Conservation (phyloP, 441 rosid species). For the Breynia disticha region DNA sequence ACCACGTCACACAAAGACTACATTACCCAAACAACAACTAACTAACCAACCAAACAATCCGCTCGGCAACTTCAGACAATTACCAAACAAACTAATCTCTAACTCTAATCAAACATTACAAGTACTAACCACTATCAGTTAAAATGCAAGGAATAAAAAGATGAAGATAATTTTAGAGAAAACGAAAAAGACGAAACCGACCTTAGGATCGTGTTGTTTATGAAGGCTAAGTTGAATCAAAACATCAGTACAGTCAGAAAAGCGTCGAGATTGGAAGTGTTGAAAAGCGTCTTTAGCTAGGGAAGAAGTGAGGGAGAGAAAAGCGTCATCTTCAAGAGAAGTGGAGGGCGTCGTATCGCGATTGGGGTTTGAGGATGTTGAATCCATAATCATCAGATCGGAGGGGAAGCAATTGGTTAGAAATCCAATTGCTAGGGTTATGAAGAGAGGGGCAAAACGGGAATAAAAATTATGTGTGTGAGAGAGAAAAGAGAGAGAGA, state of each 20-base stretch:
- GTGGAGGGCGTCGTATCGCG: conserved; percentile 24
- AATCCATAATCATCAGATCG: conserved; percentile 25
- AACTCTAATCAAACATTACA: too few relatives aligned
- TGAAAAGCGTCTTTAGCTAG: conserved; percentile 70
- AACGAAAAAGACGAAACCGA: conserved; percentile 6
- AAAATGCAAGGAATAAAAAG: not conserved
- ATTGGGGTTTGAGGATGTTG: conserved; percentile 29
- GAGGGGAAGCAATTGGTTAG: not conserved
- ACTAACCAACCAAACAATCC: too few relatives aligned
- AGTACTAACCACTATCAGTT: not conserved
- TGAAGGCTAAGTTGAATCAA: conserved; percentile 55
- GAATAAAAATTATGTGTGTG: not conserved
- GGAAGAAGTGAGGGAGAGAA: conserved; percentile 37
- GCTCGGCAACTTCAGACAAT: too few relatives aligned
- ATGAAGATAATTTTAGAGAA: not conserved
- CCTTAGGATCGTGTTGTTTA: conserved; percentile 83
- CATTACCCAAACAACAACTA: too few relatives aligned
- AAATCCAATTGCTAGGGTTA: not conserved
- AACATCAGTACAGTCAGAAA: conserved; percentile 58
- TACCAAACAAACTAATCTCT: too few relatives aligned
- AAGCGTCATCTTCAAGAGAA: conserved; percentile 44
- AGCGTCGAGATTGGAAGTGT: conserved; percentile 62
- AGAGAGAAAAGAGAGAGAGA: not conserved
- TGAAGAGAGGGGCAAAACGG: not conserved
- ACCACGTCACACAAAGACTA: too few relatives aligned